These are phyloP conservation scores for Poa pratensis DNA, from an alignment of 176 grass and related monocot species.

Conservation along the genomic window DNA sequence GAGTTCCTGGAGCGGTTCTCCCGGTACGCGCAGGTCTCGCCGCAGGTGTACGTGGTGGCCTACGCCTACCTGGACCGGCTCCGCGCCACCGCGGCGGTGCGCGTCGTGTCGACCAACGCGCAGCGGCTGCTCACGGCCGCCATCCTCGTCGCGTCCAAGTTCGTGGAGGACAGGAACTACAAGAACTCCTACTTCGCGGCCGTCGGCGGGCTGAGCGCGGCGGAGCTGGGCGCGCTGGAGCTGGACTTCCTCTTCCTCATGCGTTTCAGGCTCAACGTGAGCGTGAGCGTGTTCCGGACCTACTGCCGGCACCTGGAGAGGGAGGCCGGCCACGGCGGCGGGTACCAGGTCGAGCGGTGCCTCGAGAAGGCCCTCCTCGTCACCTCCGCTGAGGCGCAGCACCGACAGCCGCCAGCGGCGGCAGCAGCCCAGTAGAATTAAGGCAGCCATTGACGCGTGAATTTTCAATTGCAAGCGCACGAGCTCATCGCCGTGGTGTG, in stretches of 20 bases:
- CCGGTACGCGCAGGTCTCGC: conserved; percentile 66
- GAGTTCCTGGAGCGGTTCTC: conserved; percentile 75
- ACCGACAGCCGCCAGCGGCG: conserved; percentile 23
- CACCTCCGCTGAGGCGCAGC: conserved; percentile 45
- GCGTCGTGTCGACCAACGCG: conserved; percentile 61
- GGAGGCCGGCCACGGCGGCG: conserved; percentile 71
- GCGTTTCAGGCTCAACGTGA: conserved; percentile 85
- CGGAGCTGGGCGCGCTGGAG: conserved; percentile 73
- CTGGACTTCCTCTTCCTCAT: conserved; percentile 86
- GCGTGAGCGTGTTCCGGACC: conserved; percentile 69
- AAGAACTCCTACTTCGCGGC: conserved; percentile 83
- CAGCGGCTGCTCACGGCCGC: conserved; percentile 76
- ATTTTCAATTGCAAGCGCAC: neutral
- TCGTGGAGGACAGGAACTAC: conserved; percentile 91
- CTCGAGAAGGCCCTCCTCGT: conserved; percentile 56
- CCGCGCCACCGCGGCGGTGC: conserved; percentile 50
- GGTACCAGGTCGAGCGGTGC: conserved; percentile 65
- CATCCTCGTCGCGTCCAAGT: conserved; percentile 91
- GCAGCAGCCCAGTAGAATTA: neutral
- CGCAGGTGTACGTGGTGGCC: conserved; percentile 86
- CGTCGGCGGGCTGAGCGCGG: conserved; percentile 61
- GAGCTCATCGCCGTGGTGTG: neutral
- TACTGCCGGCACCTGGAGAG: conserved; percentile 87
- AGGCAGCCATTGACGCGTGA: neutral
- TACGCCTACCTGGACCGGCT: conserved; percentile 94